Conservation (phyloP, 2,329 filamentous ascomycete species). For the Arthrobotrys musiformis region DNA sequence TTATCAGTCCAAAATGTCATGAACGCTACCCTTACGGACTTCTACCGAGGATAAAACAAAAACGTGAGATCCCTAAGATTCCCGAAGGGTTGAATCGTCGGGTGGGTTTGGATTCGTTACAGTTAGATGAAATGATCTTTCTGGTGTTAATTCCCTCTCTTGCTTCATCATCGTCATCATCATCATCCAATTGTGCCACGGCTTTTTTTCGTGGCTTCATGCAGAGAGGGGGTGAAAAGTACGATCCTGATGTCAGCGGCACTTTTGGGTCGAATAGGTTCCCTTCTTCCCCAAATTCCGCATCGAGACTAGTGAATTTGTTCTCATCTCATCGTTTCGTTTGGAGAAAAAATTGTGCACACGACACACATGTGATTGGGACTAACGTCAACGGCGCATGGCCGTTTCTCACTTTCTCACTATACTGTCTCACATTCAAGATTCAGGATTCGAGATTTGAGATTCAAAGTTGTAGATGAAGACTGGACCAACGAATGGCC, state of each 20-base stretch:
- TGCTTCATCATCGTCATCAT: too few species aligned
- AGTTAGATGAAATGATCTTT: not conserved
- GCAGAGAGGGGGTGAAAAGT: too few species aligned
- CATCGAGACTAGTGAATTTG: constrained; percentile 21
- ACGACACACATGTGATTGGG: constrained; percentile 52
- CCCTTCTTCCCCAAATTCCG: constrained; percentile 12
- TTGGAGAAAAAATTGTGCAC: constrained; percentile 38
- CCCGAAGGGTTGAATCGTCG: not conserved
- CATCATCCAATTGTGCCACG: too few species aligned
- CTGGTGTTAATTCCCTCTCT: not conserved
- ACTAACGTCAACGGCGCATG: not conserved
- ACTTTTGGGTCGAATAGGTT: too few species aligned
- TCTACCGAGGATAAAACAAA: constrained; percentile 31
- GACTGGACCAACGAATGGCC: not conserved
- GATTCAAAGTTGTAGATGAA: not conserved
- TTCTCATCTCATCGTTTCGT: constrained; percentile 21
- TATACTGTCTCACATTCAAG: too few species aligned
- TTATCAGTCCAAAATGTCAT: not conserved
- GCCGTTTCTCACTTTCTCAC: constrained; percentile 24
- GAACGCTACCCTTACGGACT: not conserved
- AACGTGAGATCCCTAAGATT: not conserved
- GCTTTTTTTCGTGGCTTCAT: not conserved
- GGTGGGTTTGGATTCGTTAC: not conserved
- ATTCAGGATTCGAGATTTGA: not conserved
- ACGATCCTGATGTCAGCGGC: not conserved